Conservation (phyloP, 129 eudicot genomes). For the Saposhnikovia divaricata region DNA sequence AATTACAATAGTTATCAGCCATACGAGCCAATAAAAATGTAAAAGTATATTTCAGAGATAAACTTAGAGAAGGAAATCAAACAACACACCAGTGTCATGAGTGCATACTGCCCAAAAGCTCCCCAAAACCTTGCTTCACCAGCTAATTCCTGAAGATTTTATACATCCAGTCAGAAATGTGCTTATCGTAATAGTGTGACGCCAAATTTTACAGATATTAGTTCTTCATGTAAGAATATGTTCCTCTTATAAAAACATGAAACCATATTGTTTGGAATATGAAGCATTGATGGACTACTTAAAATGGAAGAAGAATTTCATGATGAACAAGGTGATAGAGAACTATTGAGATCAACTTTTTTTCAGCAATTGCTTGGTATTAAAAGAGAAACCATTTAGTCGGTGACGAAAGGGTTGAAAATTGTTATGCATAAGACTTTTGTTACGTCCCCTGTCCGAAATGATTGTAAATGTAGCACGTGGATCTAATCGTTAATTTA, state of each 20-base stretch:
- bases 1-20: neutral
- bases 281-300: neutral
- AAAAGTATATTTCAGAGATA: neutral
- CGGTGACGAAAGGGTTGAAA: neutral
- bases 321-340: neutral
- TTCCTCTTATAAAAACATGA: neutral
- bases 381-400: neutral
- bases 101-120: conserved; percentile 81
- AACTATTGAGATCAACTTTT: neutral
- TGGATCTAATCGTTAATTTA: neutral
- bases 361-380: neutral
- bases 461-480: neutral
- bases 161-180: neutral
- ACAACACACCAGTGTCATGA: conserved; percentile 63
- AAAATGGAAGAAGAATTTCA: neutral
- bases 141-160: conserved; percentile 49
- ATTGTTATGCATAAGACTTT: neutral
- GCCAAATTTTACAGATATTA: neutral
- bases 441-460: neutral
- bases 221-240: neutral
- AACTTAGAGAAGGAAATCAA: neutral
- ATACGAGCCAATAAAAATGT: conserved; percentile 7
- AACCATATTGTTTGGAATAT: neutral
- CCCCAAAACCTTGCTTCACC: conserved; percentile 93
- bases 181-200: neutral